Percentiles rank a stretch among this genome's conserved stretches.
phyloP scores from a whole-genome alignment of 2,329 filamentous ascomycete genomes.

The Hortaea werneckii region DNA sequence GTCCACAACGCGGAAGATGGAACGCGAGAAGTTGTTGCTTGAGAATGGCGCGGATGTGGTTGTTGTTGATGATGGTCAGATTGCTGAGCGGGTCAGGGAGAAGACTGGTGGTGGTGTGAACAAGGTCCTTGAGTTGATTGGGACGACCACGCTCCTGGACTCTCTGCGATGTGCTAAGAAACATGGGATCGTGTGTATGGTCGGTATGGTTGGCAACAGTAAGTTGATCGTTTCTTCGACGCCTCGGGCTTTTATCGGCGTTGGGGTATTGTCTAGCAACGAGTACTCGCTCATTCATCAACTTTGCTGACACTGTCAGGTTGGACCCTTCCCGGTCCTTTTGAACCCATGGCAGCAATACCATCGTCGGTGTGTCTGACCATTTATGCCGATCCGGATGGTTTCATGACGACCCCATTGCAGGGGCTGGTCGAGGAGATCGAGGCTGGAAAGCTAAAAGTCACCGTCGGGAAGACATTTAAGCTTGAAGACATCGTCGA shows the following conservation, averaged over 20 bases:
- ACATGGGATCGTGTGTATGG: constrained; percentile 37
- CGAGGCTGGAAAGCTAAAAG: constrained; percentile 29
- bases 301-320: too few relatives aligned
- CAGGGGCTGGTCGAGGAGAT: constrained; percentile 30
- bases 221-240: too few relatives aligned
- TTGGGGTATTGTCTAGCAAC: too few relatives aligned
- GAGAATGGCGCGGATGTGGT: constrained; percentile 34
- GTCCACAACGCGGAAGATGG: constrained; percentile 31
- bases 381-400: constrained; percentile 27
- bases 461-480: constrained; percentile 35
- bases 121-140: constrained; percentile 40
- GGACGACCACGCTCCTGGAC: constrained; percentile 33
- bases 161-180: constrained; percentile 31
- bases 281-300: background rate
- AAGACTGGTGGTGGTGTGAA: constrained; percentile 27
- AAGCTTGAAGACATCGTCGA: constrained; percentile 36
- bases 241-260: too few relatives aligned
- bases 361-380: constrained; percentile 23
- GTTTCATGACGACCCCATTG: constrained; percentile 33
- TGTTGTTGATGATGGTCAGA: constrained; percentile 33
- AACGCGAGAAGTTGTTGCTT: constrained; percentile 27
- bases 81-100: constrained; percentile 27
- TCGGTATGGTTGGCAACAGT: constrained; percentile 35
- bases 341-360: background rate
- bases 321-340: background rate